Evolutionary conservation across 2,329 filamentous ascomycete genomes (phyloP).

Genomic region (Phialophora macrospora): DNA sequence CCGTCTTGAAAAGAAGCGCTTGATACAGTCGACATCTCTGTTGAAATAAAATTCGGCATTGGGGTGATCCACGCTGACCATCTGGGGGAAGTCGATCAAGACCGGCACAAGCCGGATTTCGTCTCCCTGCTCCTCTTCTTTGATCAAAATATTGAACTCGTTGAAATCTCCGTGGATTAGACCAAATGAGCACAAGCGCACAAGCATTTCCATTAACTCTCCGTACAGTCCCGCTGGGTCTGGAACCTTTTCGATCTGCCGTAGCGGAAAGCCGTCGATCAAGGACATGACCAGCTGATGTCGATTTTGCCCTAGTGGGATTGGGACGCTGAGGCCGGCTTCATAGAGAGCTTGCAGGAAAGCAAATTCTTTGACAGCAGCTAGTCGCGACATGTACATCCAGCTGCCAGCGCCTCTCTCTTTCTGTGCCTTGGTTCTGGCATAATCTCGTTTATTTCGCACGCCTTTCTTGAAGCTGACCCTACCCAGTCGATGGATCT

Average conservation of each 20-base stretch:
- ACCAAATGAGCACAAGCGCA: slow-evolving; percentile 81
- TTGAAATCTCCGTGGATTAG: slow-evolving; percentile 98
- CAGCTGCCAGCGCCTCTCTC: slow-evolving; percentile 72
- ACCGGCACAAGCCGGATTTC: slow-evolving; percentile 68
- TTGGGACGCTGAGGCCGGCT: slow-evolving; percentile 87
- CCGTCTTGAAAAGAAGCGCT: slow-evolving; percentile 86
- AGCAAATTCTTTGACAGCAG: slow-evolving; percentile 90
- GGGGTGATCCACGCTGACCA: slow-evolving; percentile 90
- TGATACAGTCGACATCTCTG: slow-evolving; percentile 92
- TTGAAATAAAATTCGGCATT: slow-evolving; percentile 99
- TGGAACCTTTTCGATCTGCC: slow-evolving; percentile 83
- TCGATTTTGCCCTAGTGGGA: slow-evolving; percentile 83
- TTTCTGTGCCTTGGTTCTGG: slow-evolving; percentile 63
- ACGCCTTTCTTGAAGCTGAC: slow-evolving; percentile 92
- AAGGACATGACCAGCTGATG: slow-evolving; percentile 97
- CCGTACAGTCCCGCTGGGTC: slow-evolving; percentile 85
- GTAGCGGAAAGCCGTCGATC: slow-evolving; percentile 87
- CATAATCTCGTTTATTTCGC: slow-evolving; percentile 93
- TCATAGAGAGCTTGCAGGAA: slow-evolving; percentile 88
- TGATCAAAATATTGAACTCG: slow-evolving; percentile 97
- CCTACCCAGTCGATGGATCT: slow-evolving; percentile 92
- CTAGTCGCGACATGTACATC: slow-evolving; percentile 96
- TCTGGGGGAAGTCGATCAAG: slow-evolving; percentile 97
- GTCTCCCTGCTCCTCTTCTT: slow-evolving; percentile 62
- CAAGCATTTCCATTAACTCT: slow-evolving; percentile 85